Evolutionary conservation across 345 rosid genomes (phyloP), one percentile per base, ranked within the genome.

Genomic region (Sonneratia alba): DNA sequence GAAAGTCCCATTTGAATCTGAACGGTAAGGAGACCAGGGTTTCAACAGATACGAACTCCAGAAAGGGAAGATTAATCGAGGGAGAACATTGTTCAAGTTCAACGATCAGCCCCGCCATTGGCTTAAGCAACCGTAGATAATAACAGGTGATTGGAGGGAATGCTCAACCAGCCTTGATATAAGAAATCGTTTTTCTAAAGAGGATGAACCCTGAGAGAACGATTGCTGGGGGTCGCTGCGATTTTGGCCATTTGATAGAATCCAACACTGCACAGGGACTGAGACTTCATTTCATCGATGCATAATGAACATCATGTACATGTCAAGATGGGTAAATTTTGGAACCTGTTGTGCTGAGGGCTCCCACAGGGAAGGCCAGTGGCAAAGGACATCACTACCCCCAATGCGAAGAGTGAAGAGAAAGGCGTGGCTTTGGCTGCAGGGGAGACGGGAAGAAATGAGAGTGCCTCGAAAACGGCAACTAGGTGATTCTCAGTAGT

Each of bases 191-290:
- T 87, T 89, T 92, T 77, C 85, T 76, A 66, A 82, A 86, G 51
- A 88, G 87, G 19, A 88, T 45, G 74, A 92, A 92, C 75, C 92
- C 99, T 1, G 93, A 86, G 48, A 95, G 83, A 69, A 89, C 93
- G 72, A 95, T 90, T 38, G 97, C 87, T 15, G 99, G 97, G 72
- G 97, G 32, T 95, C 73, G 92, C 97, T 3, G 97, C 97, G 63
- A 95, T 92, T 83, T 95, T 92, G 71, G 92, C 91, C 99, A 92
- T 90, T 79, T 92, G 99, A 78, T 95, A 95, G 83, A 95, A 90
- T 72, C 99, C 99, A 63, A 95, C 89, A 13, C 99, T 92, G 87
- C 81, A 77, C 11, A 71, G 7, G 34, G 34, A 22, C 22, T n/a
- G 19, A 57, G 63, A n/a, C 7, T n/a, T 57, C 24, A 6, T 7